Base-by-base conservation (phyloP, 139 green algal species). In the Coccomyxa sp. region DNA sequence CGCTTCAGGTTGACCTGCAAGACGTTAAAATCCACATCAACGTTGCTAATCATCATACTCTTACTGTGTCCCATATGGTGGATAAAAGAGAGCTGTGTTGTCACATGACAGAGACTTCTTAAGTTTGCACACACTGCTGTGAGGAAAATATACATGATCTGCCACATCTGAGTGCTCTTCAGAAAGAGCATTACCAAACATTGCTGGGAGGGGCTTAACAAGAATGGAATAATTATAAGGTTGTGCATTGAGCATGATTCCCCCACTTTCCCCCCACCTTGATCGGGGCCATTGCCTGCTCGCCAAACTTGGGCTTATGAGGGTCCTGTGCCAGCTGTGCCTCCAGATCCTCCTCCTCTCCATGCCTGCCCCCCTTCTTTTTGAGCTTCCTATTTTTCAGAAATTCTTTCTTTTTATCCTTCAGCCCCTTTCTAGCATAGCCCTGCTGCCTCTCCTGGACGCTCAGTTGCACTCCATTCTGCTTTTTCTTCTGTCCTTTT, bases 1-100 rank as follows among this genome's bases (percentile, higher is more conserved):
- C 85, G 67, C 85, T 88, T 88, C 45, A 83, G 38, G 67, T 77
- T 79, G 38, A 77, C 51, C 80, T 83, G 80, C 67, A 68, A 80
- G 10, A 51, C 15, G 7, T 0, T 11, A 32, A 32, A 71, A 17
- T 9, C 21, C 18, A 71, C 57, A 18, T 81, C 57, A 74, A 23
- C 17, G n/a, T 17, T 28, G 31, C 25, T 21, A 13, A 31, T 17
- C 25, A 16, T 10, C 25, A 16, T 51, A 28, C 10, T 7, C 74
- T 79, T 38, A 28, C 25, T 21, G 9, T 79, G 74, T 7, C 38
- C 38, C 38, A 51, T 51, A 51, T 51, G 38, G 38, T 7, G 38
- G 38, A 51, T 51, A 51, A 11, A 51, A 51, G 38, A 51, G n/a
- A n/a, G n/a, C 66, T 30, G 66, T 23, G 10, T 79, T 28, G 3